These are phyloP conservation scores for Pichia sp. DNA, from an alignment of 1,139 yeast genomes.

Conservation along the genomic window DNA sequence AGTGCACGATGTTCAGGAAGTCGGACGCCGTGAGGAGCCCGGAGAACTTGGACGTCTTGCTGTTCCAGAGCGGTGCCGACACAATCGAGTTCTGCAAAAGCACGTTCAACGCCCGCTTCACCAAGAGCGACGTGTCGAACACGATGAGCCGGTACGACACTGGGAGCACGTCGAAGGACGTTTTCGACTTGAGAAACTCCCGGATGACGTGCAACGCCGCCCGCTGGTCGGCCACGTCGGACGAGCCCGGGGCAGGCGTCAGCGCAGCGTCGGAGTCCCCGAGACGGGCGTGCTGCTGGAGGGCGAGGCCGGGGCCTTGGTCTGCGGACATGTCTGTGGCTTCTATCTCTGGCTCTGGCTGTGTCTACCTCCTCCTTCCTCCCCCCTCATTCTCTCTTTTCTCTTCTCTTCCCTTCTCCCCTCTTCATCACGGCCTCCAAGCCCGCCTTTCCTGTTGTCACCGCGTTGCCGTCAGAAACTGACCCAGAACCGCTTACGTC, in stretches of 20 bases:
- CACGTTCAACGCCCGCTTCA: slow-evolving; percentile 86
- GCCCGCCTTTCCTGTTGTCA: no score
- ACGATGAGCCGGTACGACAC: slow-evolving; percentile 92
- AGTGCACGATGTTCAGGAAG: slow-evolving; percentile 92
- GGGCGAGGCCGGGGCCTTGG: not conserved
- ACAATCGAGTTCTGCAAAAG: slow-evolving; percentile 90
- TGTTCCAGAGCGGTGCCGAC: slow-evolving; percentile 96
- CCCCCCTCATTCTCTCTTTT: no score
- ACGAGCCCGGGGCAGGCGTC: not conserved
- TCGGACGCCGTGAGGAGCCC: slow-evolving; percentile 91
- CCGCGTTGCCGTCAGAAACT: no score
- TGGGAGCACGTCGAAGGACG: slow-evolving; percentile 94
- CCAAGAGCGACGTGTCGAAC: slow-evolving; percentile 84
- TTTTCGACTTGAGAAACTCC: slow-evolving; percentile 78
- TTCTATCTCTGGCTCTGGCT: not conserved
- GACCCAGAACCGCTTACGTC: not conserved
- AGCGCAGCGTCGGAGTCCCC: not conserved
- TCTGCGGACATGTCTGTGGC: not conserved
- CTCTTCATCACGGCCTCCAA: no score
- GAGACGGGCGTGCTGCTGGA: not conserved
- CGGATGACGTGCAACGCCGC: slow-evolving; percentile 75
- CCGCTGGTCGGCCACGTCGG: slow-evolving; percentile 45
- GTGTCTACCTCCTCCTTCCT: no score
- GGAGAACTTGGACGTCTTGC: slow-evolving; percentile 83
- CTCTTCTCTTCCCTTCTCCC: no score